Percentiles rank a stretch among this genome's conserved stretches.
Evolutionary conservation across 352 stramenopile genomes (phyloP).

Genomic region (Pelagophyceae sp.): DNA sequence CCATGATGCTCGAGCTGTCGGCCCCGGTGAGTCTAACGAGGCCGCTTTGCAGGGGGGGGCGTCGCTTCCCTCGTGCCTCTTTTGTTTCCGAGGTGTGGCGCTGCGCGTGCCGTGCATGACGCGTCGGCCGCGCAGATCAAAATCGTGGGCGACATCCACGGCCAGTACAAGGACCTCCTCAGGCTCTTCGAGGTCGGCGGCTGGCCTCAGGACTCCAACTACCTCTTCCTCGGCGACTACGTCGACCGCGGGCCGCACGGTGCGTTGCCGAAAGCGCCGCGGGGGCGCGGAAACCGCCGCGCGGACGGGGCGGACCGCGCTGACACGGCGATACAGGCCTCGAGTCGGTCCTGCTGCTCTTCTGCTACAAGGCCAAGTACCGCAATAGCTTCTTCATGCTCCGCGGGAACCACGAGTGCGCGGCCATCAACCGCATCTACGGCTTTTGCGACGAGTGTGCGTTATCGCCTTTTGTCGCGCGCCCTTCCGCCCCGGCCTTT

Average conservation of each 20-base stretch:
- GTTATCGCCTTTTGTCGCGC: too few relatives aligned
- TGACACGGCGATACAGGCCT: too few relatives aligned
- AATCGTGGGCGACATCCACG: conserved; percentile 82
- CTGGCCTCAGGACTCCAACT: conserved; percentile 30
- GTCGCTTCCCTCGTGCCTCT: too few relatives aligned
- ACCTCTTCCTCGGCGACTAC: conserved; percentile 73
- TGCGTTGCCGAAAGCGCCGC: too few relatives aligned
- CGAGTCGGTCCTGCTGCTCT: conserved; percentile 92
- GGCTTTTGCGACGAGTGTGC: conserved; percentile 98
- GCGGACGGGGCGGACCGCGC: too few relatives aligned
- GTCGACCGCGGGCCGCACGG: conserved; percentile 80
- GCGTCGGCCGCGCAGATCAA: too few relatives aligned
- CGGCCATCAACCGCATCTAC: conserved; percentile 97
- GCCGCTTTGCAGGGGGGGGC: too few relatives aligned
- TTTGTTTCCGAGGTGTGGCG: too few relatives aligned
- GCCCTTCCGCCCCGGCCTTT: too few relatives aligned
- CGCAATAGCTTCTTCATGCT: conserved; percentile 94
- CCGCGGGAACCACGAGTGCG: conserved; percentile 95
- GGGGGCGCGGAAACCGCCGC: too few relatives aligned
- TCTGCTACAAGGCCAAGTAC: conserved; percentile 98
- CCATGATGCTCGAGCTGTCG: conserved; percentile 82
- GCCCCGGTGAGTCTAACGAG: too few relatives aligned
- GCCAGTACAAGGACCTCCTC: conserved; percentile 76
- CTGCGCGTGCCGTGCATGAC: too few relatives aligned
- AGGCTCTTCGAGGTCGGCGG: conserved; percentile 76